Evolutionary conservation across 257 asterid genomes (phyloP).

Genomic region (Scutellaria galericulata): DNA sequence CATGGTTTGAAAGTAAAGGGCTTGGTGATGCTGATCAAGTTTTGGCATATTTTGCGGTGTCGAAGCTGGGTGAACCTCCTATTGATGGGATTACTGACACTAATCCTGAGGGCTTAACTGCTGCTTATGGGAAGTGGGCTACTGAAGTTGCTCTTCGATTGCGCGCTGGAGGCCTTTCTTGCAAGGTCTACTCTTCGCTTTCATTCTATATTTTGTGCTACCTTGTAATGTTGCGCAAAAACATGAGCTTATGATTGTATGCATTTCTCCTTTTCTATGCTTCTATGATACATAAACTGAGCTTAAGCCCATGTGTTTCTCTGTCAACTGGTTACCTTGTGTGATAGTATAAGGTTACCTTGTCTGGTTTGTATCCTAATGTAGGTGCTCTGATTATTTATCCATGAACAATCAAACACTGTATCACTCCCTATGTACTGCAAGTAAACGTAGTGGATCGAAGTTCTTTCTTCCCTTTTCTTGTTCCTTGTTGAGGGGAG

Average conservation of each 20-base stretch:
- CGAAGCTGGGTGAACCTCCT: constrained; percentile 94
- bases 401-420: no score
- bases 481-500: no score
- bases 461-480: background rate
- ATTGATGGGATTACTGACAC: constrained; percentile 90
- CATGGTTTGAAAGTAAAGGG: constrained; percentile 89
- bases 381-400: no score
- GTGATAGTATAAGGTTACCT: no score
- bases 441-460: background rate
- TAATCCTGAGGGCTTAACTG: constrained; percentile 94
- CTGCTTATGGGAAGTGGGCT: constrained; percentile 97
- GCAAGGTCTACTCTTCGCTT: constrained; percentile 66
- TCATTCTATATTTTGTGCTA: background rate
- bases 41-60: constrained; percentile 91
- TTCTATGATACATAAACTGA: background rate
- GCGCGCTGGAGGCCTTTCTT: constrained; percentile 80
- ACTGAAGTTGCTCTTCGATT: constrained; percentile 85
- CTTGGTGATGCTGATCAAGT: constrained; percentile 90
- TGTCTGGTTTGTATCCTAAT: no score
- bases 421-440: no score
- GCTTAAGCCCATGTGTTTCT: no score
- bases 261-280: background rate
- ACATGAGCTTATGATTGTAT: background rate
- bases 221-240: background rate
- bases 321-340: no score